These are phyloP conservation scores for Ceratobasidium sp. DNA, from an alignment of 1,284 basidiomycete genomes.

Conservation along the genomic window DNA sequence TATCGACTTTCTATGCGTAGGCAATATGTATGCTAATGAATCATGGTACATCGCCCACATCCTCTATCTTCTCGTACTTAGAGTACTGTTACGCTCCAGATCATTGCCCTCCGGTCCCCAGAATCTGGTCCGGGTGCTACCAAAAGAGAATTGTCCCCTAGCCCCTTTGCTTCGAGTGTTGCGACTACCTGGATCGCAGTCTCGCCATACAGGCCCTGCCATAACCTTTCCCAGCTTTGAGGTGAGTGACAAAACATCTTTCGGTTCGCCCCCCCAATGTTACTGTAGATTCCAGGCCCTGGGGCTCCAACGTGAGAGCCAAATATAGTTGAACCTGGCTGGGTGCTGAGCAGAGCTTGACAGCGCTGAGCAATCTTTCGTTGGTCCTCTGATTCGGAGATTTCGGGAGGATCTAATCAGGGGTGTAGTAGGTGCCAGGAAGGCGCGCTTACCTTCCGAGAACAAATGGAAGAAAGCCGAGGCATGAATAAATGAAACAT, in stretches of 20 bases:
- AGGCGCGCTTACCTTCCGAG: slow-evolving; percentile 49
- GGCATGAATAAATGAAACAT: slow-evolving; percentile 61
- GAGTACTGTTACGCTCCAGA: slow-evolving; percentile 30
- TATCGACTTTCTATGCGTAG: no score
- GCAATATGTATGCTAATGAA: no score
- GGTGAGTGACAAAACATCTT: slow-evolving; percentile 36
- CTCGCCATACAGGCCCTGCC: slow-evolving; percentile 18
- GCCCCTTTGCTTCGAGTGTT: background rate
- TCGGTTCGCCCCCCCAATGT: slow-evolving; percentile 10
- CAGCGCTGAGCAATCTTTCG: slow-evolving; percentile 56
- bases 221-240: slow-evolving; percentile 18
- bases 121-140: background rate
- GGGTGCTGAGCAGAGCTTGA: slow-evolving; percentile 56
- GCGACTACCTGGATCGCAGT: slow-evolving; percentile 1
- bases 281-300: slow-evolving; percentile 50
- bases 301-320: slow-evolving; percentile 46
- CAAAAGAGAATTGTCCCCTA: background rate
- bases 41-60: no score
- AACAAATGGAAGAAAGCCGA: slow-evolving; percentile 66
- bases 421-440: no score
- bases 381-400: slow-evolving; percentile 52
- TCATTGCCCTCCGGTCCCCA: background rate
- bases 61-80: no score
- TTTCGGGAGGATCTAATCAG: background rate
- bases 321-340: slow-evolving; percentile 53